Evolutionary conservation across 192 early-diverging fungal genomes (phyloP).

Genomic region (Rhizoclosmatium sp.): DNA sequence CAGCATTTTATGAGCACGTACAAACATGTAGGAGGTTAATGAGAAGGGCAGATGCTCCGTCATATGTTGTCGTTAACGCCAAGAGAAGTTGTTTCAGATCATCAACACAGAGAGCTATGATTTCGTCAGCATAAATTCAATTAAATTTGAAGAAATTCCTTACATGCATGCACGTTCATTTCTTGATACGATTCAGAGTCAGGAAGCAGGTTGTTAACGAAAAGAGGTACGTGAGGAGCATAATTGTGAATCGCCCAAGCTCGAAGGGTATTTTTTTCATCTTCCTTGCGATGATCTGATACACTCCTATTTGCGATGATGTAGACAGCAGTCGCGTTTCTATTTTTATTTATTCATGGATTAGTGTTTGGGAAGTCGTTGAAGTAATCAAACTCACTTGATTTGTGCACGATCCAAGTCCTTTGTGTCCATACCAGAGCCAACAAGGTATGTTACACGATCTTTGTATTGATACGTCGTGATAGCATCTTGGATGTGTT

Average conservation of each 20-base stretch:
- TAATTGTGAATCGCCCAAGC: conserved; percentile 72
- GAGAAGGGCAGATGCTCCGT: conserved; percentile 64
- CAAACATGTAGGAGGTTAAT: conserved; percentile 69
- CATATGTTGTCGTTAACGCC: conserved; percentile 37
- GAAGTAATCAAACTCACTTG: neutral
- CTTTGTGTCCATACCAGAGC: conserved; percentile 40
- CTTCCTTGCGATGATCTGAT: conserved; percentile 61
- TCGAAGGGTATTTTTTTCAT: conserved; percentile 72
- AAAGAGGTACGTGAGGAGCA: conserved; percentile 65
- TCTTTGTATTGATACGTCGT: conserved; percentile 34
- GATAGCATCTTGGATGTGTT: conserved; percentile 38
- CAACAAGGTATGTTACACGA: conserved; percentile 50
- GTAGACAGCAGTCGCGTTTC: conserved; percentile 44
- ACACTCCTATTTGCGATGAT: conserved; percentile 57
- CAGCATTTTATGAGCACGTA: neutral
- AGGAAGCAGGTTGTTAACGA: conserved; percentile 67
- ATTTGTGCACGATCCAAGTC: conserved; percentile 54
- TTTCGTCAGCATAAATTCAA: neutral
- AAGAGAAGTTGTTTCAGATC: conserved; percentile 52
- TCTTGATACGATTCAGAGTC: conserved; percentile 69
- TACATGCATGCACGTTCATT: conserved; percentile 58
- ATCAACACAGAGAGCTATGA: conserved; percentile 44
- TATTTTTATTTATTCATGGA: neutral
- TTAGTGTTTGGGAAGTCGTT: neutral
- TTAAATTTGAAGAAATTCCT: neutral